phyloP scores from a whole-genome alignment of 2,329 filamentous ascomycete species.

The Ophiostoma piceae region DNA sequence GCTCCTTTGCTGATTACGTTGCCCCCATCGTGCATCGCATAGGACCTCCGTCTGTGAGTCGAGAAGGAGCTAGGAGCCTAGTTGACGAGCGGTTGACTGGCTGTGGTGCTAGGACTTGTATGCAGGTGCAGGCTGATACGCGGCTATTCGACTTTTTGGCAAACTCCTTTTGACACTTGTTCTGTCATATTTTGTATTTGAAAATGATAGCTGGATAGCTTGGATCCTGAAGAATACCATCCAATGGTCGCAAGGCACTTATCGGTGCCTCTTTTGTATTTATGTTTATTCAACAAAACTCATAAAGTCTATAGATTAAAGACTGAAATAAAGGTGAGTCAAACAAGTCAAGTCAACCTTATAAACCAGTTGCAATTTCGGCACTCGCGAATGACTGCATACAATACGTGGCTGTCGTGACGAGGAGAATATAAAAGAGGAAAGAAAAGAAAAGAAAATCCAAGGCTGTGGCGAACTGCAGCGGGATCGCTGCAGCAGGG shows the following conservation, averaged over 20 bases:
- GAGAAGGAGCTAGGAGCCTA: neutral
- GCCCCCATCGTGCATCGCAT: neutral
- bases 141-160: neutral
- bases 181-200: no score
- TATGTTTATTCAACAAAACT: no score
- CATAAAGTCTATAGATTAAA: no score
- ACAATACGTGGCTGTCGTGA: neutral
- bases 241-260: neutral
- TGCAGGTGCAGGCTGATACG: neutral
- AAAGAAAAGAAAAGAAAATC: neutral
- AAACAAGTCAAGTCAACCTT: neutral
- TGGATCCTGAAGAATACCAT: neutral
- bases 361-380: neutral
- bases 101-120: slow-evolving; percentile 3
- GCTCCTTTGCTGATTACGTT: neutral
- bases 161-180: neutral
- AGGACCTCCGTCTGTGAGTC: no score
- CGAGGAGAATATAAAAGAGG: neutral
- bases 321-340: neutral
- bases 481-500: slow-evolving; percentile 10
- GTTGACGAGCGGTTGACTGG: neutral
- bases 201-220: neutral
- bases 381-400: slow-evolving; percentile 12
- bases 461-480: slow-evolving; percentile 16
- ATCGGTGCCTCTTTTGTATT: neutral